Evolutionary conservation across 176 grass and related monocot species (phyloP), one percentile per base, ranked within the genome.

Genomic region (Poa pratensis): DNA sequence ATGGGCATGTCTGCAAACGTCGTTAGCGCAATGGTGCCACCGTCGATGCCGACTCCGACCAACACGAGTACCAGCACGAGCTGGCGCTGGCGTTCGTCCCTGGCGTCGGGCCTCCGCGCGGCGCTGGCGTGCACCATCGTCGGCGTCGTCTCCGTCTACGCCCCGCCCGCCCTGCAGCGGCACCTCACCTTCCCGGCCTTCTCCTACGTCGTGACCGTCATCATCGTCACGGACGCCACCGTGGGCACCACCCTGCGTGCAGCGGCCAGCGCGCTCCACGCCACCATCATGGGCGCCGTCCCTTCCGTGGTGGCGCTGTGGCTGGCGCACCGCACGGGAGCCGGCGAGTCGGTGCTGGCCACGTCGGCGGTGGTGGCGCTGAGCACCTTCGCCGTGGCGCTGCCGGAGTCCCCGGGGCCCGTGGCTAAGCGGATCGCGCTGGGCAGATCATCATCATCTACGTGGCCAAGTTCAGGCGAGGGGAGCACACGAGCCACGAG

Each of bases 391-490:
- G 80, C 88, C 1, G 84, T 97, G 65, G 86, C 88, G 71, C 89
- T 88, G 78, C 75, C 86, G 2, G 80, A 82, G 28, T 85, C 94
- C 26, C 65, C 63, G 6, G 86, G 75, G 0, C 72, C 88, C 17
- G 48, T 94, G 75, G 77, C 88, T 18, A 94, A 91, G 81, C 90
- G 94, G 58, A 87, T 97, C 69, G 94, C 94, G n/a, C 86, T 97
- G 6, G 94, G 94, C 92, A 97, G 80, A 83, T 86, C 24, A 87
- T 97, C 77, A 90, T 97, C 46, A 87, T 97, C 71, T 97, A 94
- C 79, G 94, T 90, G 6, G 86, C 92, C 4, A 81, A 24, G 34
- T 97, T 92, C 34, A 55, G 14, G 28, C 68, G 57, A 35, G 84
- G 74, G 12, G 83, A 77, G 22, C 68, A 52, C 4, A 34, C 66